Percentiles rank a stretch among this genome's conserved stretches.
phyloP scores from a whole-genome alignment of 495 filamentous ascomycete species.

The Geopyxis carbonaria region DNA sequence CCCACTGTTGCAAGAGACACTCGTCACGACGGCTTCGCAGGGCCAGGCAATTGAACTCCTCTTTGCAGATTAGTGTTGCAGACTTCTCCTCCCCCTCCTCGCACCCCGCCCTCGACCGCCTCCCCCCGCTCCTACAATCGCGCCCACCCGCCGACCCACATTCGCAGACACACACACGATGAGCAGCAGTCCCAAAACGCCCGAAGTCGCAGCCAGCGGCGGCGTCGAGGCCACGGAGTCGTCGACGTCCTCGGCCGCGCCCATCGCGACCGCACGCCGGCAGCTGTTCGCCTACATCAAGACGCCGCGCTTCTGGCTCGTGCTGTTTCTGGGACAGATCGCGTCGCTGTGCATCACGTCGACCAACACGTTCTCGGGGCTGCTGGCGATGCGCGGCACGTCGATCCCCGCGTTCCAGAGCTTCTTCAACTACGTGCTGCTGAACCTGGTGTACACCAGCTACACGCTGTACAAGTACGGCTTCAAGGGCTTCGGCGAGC shows the following conservation, averaged over 20 bases:
- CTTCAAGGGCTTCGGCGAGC: constrained; percentile 43
- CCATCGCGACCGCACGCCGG: constrained; percentile 1
- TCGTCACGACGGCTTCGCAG: constrained; percentile 11
- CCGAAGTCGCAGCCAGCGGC: neutral
- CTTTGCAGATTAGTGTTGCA: constrained; percentile 8
- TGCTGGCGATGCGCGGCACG: constrained; percentile 50
- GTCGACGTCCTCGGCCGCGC: neutral
- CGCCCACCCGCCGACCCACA: neutral
- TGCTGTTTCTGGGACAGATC: constrained; percentile 66
- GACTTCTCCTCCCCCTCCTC: no score
- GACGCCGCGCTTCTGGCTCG: constrained; percentile 74
- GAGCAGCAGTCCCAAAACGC: neutral
- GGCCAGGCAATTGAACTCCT: constrained; percentile 20
- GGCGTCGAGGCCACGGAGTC: neutral
- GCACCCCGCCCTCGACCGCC: neutral
- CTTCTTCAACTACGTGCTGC: constrained; percentile 80
- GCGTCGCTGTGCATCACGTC: constrained; percentile 75
- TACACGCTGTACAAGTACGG: constrained; percentile 74
- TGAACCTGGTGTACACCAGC: constrained; percentile 64
- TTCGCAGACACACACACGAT: neutral
- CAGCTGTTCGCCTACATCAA: constrained; percentile 52
- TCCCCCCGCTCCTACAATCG: neutral
- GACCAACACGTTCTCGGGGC: constrained; percentile 70
- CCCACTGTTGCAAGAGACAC: constrained; percentile 20
- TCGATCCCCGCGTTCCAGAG: constrained; percentile 95